Base-by-base conservation (phyloP, 768 basidiomycete species). In the Filobasidium floriforme region DNA sequence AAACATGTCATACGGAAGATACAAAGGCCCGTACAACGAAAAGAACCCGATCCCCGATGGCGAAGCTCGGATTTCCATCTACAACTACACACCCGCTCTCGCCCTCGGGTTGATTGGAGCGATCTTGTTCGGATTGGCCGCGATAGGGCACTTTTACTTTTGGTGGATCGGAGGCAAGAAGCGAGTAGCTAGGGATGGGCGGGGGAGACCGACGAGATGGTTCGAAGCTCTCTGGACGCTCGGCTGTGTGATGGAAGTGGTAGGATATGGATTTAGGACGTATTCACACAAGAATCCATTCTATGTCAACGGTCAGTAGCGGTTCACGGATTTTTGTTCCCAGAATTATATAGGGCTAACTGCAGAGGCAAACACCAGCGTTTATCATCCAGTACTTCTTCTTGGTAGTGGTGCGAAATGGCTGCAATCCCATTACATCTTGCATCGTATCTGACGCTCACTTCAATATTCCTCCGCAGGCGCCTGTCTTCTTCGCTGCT, bases 321-420 rank as follows among this genome's bases (percentile, higher is more conserved):
- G 32, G 32, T 37, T 37, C 32, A n/a, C n/a, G n/a, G 32, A 37
- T 9, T 37, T 37, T 37, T 37, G 3, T 37, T 9, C 9, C 32
- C 9, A 4, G 32, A 37, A 37, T 37, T 37, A n/a, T 9, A 37
- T 4, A 37, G 32, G 9, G 32, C 32, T 37, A 37, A 37, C 3
- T 37, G 9, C 3, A 37, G 9, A 9, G 9, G 32, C 32, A 9
- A n/a, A 37, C 32, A 37, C 32, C 32, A 37, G 32, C 63, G 19
- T 78, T 78, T 51, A 68, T 79, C n/a, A 68, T 73, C n/a, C 77
- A 77, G 60, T 77, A 75, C 65, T 77, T 77, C 32, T 62, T 77
- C 18, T 75, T 76, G 41, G 75, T 76, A 1, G 71, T 73, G 43
- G 75, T 76, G 40, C 68, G n/a, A 14, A 40, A 12, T 24, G 57